Evolutionary conservation across 108 stramenopile species (phyloP).

Genomic region (Fistulifera solaris): DNA sequence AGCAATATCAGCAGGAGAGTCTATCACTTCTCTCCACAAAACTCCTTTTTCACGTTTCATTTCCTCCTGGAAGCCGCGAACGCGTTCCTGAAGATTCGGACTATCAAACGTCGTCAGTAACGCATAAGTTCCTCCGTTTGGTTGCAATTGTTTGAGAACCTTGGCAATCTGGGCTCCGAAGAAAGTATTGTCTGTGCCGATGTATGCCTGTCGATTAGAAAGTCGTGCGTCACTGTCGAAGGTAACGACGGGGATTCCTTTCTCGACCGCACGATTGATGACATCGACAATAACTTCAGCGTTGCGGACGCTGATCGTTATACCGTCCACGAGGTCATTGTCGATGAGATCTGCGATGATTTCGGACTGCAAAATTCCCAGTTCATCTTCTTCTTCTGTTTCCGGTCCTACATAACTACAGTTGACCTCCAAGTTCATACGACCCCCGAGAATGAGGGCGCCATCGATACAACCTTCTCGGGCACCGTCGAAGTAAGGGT

Average conservation of each 20-base stretch:
- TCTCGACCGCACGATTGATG: neutral
- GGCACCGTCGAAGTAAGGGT: no score
- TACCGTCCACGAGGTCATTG: neutral
- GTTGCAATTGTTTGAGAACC: conserved; percentile 11
- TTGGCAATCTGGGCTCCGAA: conserved; percentile 16
- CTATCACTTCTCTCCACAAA: neutral
- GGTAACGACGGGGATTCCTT: conserved; percentile 16
- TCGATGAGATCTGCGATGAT: conserved; percentile 2
- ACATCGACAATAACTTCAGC: neutral
- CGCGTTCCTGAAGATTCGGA: conserved; percentile 11
- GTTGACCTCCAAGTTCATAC: neutral
- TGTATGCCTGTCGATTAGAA: conserved; percentile 16
- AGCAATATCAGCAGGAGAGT: neutral
- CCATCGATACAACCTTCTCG: no score
- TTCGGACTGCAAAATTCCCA: neutral
- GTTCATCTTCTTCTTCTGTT: neutral
- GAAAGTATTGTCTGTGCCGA: conserved; percentile 22
- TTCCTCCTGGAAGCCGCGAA: conserved; percentile 3
- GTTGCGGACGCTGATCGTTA: neutral
- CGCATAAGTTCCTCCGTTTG: conserved; percentile 18
- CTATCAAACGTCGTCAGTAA: conserved; percentile 1
- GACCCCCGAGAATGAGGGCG: no score
- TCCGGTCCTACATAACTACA: neutral
- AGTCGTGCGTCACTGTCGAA: conserved; percentile 24
- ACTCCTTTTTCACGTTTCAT: neutral